phyloP scores from a whole-genome alignment of 495 filamentous ascomycete species.

The Penicillium psychrofluorescens region DNA sequence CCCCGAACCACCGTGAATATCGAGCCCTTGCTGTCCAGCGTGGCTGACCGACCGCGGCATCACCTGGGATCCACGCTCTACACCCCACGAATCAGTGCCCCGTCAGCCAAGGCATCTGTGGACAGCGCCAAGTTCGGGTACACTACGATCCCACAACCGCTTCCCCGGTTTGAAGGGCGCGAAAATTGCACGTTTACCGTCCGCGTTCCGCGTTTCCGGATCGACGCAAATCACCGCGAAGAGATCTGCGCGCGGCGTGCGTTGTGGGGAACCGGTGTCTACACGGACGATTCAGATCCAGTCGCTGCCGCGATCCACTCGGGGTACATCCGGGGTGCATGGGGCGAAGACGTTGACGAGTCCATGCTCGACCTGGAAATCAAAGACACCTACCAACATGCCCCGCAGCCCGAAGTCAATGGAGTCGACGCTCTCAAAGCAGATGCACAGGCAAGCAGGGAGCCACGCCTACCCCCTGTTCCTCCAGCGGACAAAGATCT shows the following conservation, averaged over 20 bases:
- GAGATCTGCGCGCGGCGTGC: conserved; percentile 73
- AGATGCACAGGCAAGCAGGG: conserved; percentile 15
- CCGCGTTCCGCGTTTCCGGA: conserved; percentile 72
- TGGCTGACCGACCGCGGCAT: conserved; percentile 62
- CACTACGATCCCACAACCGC: conserved; percentile 61
- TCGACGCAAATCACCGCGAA: conserved; percentile 59
- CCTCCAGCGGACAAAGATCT: conserved; percentile 58
- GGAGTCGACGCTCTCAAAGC: conserved; percentile 3
- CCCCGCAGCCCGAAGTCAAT: conserved; percentile 21
- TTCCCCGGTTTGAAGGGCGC: conserved; percentile 72
- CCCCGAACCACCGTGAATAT: conserved; percentile 56
- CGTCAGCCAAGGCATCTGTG: conserved; percentile 34
- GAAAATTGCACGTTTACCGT: conserved; percentile 89
- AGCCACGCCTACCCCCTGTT: conserved; percentile 29
- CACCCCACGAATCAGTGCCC: conserved; percentile 41
- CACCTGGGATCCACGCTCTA: conserved; percentile 72
- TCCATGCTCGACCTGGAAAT: conserved; percentile 60
- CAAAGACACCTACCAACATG: conserved; percentile 34
- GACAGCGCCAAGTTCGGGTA: conserved; percentile 57
- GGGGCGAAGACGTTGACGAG: conserved; percentile 67
- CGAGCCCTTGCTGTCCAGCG: conserved; percentile 59
- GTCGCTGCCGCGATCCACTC: conserved; percentile 89
- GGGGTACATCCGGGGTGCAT: conserved; percentile 85
- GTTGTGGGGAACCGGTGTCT: conserved; percentile 88
- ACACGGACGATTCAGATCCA: conserved; percentile 93